Conservation (phyloP, 805 yeast species). For the Dipodascus geniculatus region DNA sequence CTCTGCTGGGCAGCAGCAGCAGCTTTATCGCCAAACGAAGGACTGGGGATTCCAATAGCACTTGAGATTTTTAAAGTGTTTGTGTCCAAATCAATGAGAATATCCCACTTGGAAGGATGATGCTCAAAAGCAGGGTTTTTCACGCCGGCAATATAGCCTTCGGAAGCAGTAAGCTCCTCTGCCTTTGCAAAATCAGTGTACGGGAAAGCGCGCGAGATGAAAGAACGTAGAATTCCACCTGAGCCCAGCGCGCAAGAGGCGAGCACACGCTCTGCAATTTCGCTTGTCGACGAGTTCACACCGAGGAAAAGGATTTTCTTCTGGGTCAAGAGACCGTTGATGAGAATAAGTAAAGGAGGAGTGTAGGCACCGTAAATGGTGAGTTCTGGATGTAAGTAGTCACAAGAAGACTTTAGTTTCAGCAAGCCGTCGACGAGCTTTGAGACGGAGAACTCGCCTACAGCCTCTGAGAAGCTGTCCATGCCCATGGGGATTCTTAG, state of each 20-base stretch:
- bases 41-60: conserved; percentile 11
- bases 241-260: conserved; percentile 39
- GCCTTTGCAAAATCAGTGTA: conserved; percentile 45
- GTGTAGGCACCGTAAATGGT: conserved; percentile 43
- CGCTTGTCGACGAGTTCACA: conserved; percentile 37
- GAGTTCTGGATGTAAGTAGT: conserved; percentile 32
- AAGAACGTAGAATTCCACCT: conserved; percentile 41
- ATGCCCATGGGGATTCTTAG: conserved; percentile 20
- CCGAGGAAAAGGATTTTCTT: conserved; percentile 39
- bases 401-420: conserved; percentile 15
- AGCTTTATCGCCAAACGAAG: conserved; percentile 2
- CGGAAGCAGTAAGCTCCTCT: conserved; percentile 36
- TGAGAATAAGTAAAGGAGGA: conserved; percentile 40
- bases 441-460: conserved; percentile 23
- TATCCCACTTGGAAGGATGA: conserved; percentile 44
- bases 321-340: conserved; percentile 42
- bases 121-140: conserved; percentile 47
- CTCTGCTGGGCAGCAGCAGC: conserved; percentile 1
- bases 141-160: conserved; percentile 46
- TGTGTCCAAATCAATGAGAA: conserved; percentile 40
- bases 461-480: conserved; percentile 19
- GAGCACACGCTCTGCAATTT: conserved; percentile 39
- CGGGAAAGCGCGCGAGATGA: conserved; percentile 40
- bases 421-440: conserved; percentile 19
- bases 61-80: conserved; percentile 24